A percentile compares a stretch with the other conserved stretches of the same genome.
Conservation (phyloP, 1,139 yeast genomes). For the Sugiyamaella castrensis region DNA sequence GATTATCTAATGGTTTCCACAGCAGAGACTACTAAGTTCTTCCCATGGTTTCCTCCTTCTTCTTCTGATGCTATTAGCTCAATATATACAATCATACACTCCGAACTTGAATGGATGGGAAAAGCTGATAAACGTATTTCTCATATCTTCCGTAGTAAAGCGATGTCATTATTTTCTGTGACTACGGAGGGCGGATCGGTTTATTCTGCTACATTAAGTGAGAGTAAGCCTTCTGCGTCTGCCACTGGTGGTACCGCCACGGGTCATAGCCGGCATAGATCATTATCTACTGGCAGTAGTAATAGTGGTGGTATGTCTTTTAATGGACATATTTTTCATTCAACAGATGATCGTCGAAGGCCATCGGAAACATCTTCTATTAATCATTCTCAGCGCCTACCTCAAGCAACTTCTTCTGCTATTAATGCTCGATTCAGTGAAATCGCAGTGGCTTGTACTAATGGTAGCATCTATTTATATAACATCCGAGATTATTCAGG, state of each 20-base stretch:
- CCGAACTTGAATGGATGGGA: slow-evolving; percentile 31
- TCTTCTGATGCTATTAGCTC: not conserved
- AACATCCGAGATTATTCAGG: slow-evolving; percentile 38
- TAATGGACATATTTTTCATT: slow-evolving; percentile 28
- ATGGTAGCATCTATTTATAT: slow-evolving; percentile 36
- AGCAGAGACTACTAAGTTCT: slow-evolving; percentile 10
- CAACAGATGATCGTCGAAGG: not conserved
- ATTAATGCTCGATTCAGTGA: slow-evolving; percentile 40
- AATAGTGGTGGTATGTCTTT: slow-evolving; percentile 1
- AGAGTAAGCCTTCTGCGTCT: slow-evolving; percentile 11
- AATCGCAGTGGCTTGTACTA: slow-evolving; percentile 36
- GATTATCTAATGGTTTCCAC: slow-evolving; percentile 35
- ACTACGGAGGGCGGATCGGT: slow-evolving; percentile 21
- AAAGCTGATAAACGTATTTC: slow-evolving; percentile 10
- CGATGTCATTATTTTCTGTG: slow-evolving; percentile 29
- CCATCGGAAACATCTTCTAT: slow-evolving; percentile 12
- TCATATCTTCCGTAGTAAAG: slow-evolving; percentile 23
- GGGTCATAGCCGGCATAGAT: not conserved
- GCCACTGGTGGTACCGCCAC: not conserved
- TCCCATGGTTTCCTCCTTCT: slow-evolving; percentile 3
- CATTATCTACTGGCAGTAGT: not conserved
- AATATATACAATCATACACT: slow-evolving; percentile 6
- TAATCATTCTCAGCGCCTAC: slow-evolving; percentile 9
- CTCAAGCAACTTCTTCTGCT: slow-evolving; percentile 29
- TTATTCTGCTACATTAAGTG: slow-evolving; percentile 20